These are phyloP conservation scores for Penstemon newberryi DNA, from an alignment of 257 asterid species.

Conservation along the genomic window DNA sequence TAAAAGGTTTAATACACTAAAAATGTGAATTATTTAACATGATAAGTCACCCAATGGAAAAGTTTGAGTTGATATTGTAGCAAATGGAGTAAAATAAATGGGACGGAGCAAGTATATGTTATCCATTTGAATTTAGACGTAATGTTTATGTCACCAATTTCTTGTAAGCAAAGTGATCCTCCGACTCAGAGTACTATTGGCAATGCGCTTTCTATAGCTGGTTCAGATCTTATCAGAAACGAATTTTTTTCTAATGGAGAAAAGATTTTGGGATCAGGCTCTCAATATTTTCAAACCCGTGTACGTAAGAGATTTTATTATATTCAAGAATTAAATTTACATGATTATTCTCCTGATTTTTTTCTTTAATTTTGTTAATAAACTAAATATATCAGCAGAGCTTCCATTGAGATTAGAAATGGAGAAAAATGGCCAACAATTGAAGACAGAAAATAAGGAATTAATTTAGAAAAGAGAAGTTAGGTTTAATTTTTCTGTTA, in stretches of 20 bases:
- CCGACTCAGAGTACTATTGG: constrained; percentile 41
- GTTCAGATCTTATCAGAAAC: constrained; percentile 50
- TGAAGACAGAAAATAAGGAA: too few relatives aligned
- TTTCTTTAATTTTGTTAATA: neutral
- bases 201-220: constrained; percentile 41
- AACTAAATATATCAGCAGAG: neutral
- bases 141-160: constrained; percentile 19
- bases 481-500: too few relatives aligned
- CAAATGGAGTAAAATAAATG: too few relatives aligned
- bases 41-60: too few relatives aligned
- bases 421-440: too few relatives aligned
- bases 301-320: constrained; percentile 28
- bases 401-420: too few relatives aligned
- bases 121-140: neutral
- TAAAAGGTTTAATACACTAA: too few relatives aligned
- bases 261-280: constrained; percentile 53
- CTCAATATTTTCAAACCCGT: constrained; percentile 58
- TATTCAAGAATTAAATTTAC: constrained; percentile 14
- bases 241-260: constrained; percentile 58
- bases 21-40: too few relatives aligned
- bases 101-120: neutral
- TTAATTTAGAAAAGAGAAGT: too few relatives aligned
- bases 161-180: constrained; percentile 20
- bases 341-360: neutral
- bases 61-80: too few relatives aligned